Base-by-base conservation (phyloP, 108 stramenopile species). In the Seminavis robusta region DNA sequence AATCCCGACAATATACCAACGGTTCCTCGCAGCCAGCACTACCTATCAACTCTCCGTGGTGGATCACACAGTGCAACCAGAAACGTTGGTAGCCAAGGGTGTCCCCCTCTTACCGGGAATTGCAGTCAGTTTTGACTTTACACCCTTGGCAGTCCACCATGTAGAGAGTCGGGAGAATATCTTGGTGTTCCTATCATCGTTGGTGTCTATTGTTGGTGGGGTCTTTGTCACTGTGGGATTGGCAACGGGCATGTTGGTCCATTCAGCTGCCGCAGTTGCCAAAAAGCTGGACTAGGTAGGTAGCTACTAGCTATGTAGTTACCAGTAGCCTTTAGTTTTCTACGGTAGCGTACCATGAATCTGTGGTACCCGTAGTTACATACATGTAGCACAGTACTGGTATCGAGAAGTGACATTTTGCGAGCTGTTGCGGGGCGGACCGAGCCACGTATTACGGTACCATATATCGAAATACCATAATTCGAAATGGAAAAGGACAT, bases 171-270 rank as follows among this genome's bases (percentile, higher is more conserved):
- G 90, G 39, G 90, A 92, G 39, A 83, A 79, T 59, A 54, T 81
- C 56, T 67, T 92, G 23, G 79, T 82, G 2, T 92, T 92, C 57
- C 47, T 92, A 38, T 77, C 80, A 51, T 80, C 82, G 4, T 41
- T 92, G 50, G 63, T 88, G 2, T 73, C 80, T 20, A 92, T 92
- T 62, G 86, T 92, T 6, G 90, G 86, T 3, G 90, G 90, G 1
- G 84, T 79, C n/a, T 92, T 92, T 73, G 90, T 92, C 23, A 88
- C 86, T 2, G 86, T 92, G 21, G 71, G 84, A 3, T 57, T 88
- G 38, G 70, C 88, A 8, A 86, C 77, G 29, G 82, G 84, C 4
- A 83, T 77, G 41, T 49, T 88, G 11, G 80, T 87, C 16, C 76
- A 81, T 56, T 86, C 90, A 15, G 86, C 83, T 1, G 49, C 76